Percentiles rank a stretch among this genome's conserved stretches.
These are phyloP conservation scores for Phialophora macrospora DNA, from an alignment of 2,329 filamentous ascomycete genomes.

Conservation along the genomic window DNA sequence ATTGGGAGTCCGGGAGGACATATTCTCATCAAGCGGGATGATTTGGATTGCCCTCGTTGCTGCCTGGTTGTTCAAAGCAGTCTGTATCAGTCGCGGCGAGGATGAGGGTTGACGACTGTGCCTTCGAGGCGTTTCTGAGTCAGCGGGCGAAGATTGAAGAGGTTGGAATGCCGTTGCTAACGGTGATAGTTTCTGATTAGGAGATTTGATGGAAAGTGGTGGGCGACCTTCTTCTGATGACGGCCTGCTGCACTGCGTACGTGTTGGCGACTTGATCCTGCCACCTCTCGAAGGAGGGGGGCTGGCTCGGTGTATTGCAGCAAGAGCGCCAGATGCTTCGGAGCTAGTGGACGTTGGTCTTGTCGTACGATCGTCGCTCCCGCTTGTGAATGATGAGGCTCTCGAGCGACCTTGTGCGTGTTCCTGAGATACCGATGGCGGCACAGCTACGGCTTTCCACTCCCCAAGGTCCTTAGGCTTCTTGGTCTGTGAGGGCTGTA, in stretches of 20 bases:
- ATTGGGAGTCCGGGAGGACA: constrained; percentile 20
- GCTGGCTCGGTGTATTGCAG: constrained; percentile 47
- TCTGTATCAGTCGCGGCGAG: constrained; percentile 33
- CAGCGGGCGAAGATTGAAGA: neutral
- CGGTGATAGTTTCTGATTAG: constrained; percentile 35
- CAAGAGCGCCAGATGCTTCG: constrained; percentile 47
- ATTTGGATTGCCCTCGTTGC: constrained; percentile 14
- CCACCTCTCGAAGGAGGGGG: constrained; percentile 41
- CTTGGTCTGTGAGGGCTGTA: constrained; percentile 18
- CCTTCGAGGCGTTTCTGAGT: constrained; percentile 9
- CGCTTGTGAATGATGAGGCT: constrained; percentile 38
- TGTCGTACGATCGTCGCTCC: constrained; percentile 27
- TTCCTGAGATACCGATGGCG: constrained; percentile 39
- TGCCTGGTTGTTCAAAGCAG: constrained; percentile 32
- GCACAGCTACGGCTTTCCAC: constrained; percentile 39
- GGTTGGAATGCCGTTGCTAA: constrained; percentile 32
- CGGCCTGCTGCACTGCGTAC: constrained; percentile 23
- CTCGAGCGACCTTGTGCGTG: constrained; percentile 38
- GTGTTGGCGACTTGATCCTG: constrained; percentile 35
- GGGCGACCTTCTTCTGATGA: constrained; percentile 40
- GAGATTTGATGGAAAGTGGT: constrained; percentile 44
- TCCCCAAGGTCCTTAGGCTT: constrained; percentile 38
- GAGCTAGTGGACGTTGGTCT: constrained; percentile 41
- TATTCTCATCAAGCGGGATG: constrained; percentile 31
- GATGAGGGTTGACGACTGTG: constrained; percentile 31